Percentiles rank a stretch among this genome's conserved stretches.
Conservation (phyloP, 2,329 filamentous ascomycete species). For the Fusarium nisikadoi region DNA sequence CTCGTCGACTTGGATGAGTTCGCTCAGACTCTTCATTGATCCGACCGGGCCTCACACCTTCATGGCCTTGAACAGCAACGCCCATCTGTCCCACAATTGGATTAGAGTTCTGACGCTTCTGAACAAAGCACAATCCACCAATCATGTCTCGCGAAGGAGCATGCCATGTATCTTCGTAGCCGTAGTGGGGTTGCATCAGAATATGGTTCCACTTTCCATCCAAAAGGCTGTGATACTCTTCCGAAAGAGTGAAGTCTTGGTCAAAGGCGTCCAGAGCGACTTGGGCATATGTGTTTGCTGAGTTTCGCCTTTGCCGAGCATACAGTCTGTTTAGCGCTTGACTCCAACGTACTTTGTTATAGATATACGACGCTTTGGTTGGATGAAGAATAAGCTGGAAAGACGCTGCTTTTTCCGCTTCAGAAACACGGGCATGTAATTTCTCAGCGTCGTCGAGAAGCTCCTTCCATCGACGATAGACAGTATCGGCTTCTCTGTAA, state of each 20-base stretch:
- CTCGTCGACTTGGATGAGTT: constrained; percentile 54
- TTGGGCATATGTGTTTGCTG: constrained; percentile 60
- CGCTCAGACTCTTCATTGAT: constrained; percentile 65
- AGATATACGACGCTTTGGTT: constrained; percentile 63
- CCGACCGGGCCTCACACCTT: constrained; percentile 61
- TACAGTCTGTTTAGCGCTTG: constrained; percentile 61
- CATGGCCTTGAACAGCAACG: constrained; percentile 71
- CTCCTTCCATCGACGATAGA: constrained; percentile 60
- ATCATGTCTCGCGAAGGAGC: constrained; percentile 67
- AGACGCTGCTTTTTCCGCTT: constrained; percentile 59
- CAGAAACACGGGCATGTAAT: constrained; percentile 54
- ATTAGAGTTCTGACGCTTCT: constrained; percentile 59
- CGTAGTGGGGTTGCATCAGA: constrained; percentile 59
- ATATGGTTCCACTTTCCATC: constrained; percentile 68
- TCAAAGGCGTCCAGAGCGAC: constrained; percentile 61
- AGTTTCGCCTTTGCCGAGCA: constrained; percentile 63
- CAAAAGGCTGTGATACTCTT: constrained; percentile 62
- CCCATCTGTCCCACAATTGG: constrained; percentile 71
- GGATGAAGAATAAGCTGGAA: constrained; percentile 70
- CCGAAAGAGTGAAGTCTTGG: constrained; percentile 60
- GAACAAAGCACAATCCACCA: constrained; percentile 63
- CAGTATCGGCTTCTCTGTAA: constrained; percentile 64
- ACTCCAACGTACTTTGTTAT: constrained; percentile 57
- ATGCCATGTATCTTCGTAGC: constrained; percentile 65
- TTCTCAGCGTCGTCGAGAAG: constrained; percentile 56